Base-by-base conservation (phyloP, 306 rosid species). In the Nissolia schottii region DNA sequence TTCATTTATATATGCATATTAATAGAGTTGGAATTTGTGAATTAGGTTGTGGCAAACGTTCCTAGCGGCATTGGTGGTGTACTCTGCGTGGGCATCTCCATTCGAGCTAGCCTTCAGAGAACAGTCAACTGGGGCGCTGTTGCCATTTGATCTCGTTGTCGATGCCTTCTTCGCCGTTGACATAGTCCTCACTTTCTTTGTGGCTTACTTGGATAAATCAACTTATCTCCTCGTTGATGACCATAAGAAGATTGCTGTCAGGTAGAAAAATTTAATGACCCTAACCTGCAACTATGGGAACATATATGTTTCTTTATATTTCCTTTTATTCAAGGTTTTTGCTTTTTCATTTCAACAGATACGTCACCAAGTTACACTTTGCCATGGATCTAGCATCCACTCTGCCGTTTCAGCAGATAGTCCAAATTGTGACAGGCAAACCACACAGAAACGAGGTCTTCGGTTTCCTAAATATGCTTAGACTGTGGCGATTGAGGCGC, bases 31-130 rank as follows among this genome's bases (percentile, higher is more conserved):
- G 45, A 40, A 58, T 34, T 65, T 60, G 71, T 51, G 67, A 32
- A 43, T 74, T 76, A 93, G 97, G 81, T 73, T 83, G 79, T 93
- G 97, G 98, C 92, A 93, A 80, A 77, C 87, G 22, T 89, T 87
- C 67, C 63, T 91, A 57, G 94, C 80, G 76, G 86, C 81, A 41
- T 66, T 93, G 50, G 94, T 93, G 64, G 81, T 85, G 31, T 91
- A 90, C 77, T 87, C 97, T 2, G 96, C 98, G 43, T 90, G 98
- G 97, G 89, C 88, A 20, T 90, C 96, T 46, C 96, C 94, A 10
- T 93, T 93, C 66, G 92, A 90, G 71, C 56, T 93, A 63, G 98
- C 97, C 51, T 93, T 93, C 82, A 75, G 48, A 75, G 75, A 71
- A 74, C 73, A 77, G 55, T 84, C 88, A 19, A 78, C 48, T 49